Base-by-base conservation (phyloP, 2,329 filamentous ascomycete species). In the Aspergillus vadensis region DNA sequence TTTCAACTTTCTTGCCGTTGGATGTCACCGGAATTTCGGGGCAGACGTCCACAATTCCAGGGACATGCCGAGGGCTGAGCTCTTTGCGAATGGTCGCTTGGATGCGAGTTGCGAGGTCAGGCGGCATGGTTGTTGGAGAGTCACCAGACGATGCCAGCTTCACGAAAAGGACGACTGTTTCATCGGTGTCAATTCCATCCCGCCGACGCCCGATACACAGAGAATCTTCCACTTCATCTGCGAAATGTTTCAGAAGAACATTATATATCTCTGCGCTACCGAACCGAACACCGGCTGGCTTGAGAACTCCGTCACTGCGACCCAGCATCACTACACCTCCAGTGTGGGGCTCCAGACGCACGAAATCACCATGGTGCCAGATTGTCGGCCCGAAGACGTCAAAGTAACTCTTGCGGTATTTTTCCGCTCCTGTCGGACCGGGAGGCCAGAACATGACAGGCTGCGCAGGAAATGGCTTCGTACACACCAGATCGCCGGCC, bases 1-100 rank as follows among this genome's bases (percentile, higher is more conserved):
- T 92, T 76, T 99, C 94, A 61, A 99, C 91, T 87, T 98, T 99
- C 82, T 99, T 99, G 56, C 94, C 94, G 71, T 99, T 99, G 2
- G 88, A 88, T 15, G 95, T 98, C 67, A 93, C 88, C 0, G 94
- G 95, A 17, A 99, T 95, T 39, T 94, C 92, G 0, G 88, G 87
- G 63, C 90, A 93, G 73, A 91, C 88, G 66, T 93, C 91, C 17
- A 98, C 82, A 0, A 97, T 80, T 0, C 87, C 89, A 0, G 94
- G 94, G 0, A 98, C 92, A 79, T 99, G 95, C 56, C 95, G 85
- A 4, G 92, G 90, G 69, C 91, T 97, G 61, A 98, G 79, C 75
- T 96, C 91, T 64, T 82, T 85, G 67, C 88, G 87, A 57, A 98
- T 86, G 4, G 85, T 83, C 9, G 77, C 77, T 75, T 89, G 90